These are phyloP conservation scores for Patellifolia procumbens DNA, from an alignment of 179 eudicot species.

Conservation along the genomic window DNA sequence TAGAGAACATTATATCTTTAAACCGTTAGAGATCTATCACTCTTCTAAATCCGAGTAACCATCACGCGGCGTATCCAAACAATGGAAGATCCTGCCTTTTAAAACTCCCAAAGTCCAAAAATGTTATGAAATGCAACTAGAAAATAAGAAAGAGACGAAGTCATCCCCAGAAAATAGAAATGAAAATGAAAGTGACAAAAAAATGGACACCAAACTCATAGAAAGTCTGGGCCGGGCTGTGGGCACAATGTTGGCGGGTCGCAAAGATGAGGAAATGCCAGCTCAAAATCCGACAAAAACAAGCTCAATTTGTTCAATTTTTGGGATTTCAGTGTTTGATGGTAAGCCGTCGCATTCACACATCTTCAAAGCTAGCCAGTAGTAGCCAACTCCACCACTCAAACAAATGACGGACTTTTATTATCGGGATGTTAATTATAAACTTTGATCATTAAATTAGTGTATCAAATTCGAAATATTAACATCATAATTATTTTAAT, in stretches of 20 bases:
- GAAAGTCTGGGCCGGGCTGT: conserved; percentile 19
- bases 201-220: neutral
- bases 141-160: neutral
- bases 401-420: too few relatives aligned
- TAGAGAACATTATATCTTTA: too few relatives aligned
- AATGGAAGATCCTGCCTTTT: neutral
- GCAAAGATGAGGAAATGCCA: neutral
- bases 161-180: neutral
- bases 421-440: too few relatives aligned
- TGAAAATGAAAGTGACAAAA: neutral
- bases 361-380: neutral
- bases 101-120: neutral
- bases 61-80: neutral
- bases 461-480: too few relatives aligned
- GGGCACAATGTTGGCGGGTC: conserved; percentile 26
- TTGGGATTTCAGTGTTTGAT: conserved; percentile 11
- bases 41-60: neutral
- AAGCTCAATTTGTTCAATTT: conserved; percentile 2
- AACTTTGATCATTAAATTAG: too few relatives aligned
- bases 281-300: conserved; percentile 26
- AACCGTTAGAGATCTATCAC: too few relatives aligned
- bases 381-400: too few relatives aligned
- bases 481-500: too few relatives aligned
- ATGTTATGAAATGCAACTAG: neutral
- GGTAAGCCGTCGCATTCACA: conserved; percentile 33